Evolutionary conservation across 305 asterid genomes (phyloP).

Genomic region (Fraxinus xanthoxyloides): DNA sequence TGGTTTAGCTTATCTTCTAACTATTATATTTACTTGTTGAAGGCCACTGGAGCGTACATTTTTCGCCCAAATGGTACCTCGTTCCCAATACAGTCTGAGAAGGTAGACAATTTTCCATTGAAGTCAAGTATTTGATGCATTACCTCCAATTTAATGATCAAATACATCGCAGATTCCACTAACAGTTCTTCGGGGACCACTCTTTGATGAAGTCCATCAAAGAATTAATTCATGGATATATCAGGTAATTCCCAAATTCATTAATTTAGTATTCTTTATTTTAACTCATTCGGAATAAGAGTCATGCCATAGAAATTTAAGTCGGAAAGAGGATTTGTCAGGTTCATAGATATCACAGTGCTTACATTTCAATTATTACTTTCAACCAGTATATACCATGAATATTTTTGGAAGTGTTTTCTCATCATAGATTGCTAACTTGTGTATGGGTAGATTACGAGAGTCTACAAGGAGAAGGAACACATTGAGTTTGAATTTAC

Average conservation of each 20-base stretch:
- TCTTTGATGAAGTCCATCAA: conserved; percentile 93
- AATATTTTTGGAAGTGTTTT: not conserved
- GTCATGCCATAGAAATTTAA: not conserved
- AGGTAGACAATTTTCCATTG: conserved; percentile 41
- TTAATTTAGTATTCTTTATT: not conserved
- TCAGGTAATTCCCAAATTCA: conserved; percentile 59
- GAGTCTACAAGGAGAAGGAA: conserved; percentile 89
- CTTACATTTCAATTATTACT: not conserved
- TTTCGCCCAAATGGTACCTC: conserved; percentile 82
- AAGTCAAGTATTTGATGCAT: conserved; percentile 1
- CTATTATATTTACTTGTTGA: conserved; percentile 25
- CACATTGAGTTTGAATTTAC: conserved; percentile 84
- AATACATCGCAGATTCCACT: conserved; percentile 47
- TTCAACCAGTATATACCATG: not conserved
- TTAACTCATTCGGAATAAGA: not conserved
- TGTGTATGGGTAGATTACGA: conserved; percentile 53
- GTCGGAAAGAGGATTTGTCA: not conserved
- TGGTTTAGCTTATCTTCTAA: not conserved
- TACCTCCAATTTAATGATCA: conserved; percentile 12
- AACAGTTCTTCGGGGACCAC: conserved; percentile 73
- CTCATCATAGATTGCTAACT: conserved; percentile 18
- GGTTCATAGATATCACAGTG: not conserved
- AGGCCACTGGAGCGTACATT: conserved; percentile 93
- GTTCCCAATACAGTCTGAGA: conserved; percentile 44
- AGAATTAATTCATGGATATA: conserved; percentile 75